Conservation (phyloP, 2,329 filamentous ascomycete species). For the Phialophora macrospora region DNA sequence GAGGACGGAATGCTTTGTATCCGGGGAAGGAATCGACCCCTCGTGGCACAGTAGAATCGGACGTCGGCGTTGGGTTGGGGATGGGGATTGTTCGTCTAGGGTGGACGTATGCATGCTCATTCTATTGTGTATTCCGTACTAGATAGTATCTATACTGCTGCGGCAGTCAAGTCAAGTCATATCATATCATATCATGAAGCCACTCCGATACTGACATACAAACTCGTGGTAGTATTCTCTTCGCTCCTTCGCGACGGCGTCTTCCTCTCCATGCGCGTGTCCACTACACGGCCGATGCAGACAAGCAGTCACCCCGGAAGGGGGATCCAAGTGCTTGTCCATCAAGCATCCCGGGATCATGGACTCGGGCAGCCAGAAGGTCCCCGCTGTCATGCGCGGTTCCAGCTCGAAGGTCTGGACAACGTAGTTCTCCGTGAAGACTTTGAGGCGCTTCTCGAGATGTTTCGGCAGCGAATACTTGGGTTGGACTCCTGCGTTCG, state of each 20-base stretch:
- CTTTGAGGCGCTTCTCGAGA: conserved; percentile 5
- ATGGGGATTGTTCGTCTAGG: too few relatives aligned
- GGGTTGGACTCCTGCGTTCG: not conserved
- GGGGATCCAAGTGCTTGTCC: not conserved
- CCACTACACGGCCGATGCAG: not conserved
- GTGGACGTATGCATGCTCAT: too few relatives aligned
- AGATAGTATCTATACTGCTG: too few relatives aligned
- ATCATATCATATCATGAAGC: conserved; percentile 21
- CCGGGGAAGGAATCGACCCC: too few relatives aligned
- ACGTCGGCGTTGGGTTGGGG: too few relatives aligned
- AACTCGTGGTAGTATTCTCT: conserved; percentile 27
- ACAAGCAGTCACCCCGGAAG: not conserved
- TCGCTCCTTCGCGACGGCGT: conserved; percentile 6
- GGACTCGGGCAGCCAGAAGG: conserved; percentile 18
- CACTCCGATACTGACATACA: conserved; percentile 31
- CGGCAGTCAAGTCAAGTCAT: too few relatives aligned
- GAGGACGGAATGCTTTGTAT: too few relatives aligned
- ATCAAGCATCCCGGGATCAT: conserved; percentile 9
- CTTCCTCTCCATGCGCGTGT: not conserved
- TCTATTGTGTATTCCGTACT: too few relatives aligned
- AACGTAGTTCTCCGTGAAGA: conserved; percentile 28
- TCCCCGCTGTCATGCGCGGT: conserved; percentile 30
- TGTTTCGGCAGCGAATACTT: not conserved
- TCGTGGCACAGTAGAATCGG: too few relatives aligned
- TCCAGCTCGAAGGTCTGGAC: conserved; percentile 16